These are phyloP conservation scores for Termitomyces sp. DNA, from an alignment of 768 basidiomycete genomes.

Conservation along the genomic window DNA sequence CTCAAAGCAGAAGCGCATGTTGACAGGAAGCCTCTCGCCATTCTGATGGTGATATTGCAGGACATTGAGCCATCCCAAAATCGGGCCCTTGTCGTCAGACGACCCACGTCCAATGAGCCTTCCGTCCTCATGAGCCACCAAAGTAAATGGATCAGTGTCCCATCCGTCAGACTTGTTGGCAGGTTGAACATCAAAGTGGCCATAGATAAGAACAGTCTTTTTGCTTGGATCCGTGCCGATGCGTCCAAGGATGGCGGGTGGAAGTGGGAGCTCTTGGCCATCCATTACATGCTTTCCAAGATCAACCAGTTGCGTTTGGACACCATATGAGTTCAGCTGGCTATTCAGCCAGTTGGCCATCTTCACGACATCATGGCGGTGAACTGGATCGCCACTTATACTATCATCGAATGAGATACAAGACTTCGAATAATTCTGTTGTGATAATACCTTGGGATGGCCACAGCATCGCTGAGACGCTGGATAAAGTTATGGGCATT, in stretches of 20 bases:
- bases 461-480: conserved; percentile 77
- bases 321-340: conserved; percentile 76
- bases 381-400: conserved; percentile 68
- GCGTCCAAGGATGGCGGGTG: conserved; percentile 80
- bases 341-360: conserved; percentile 85
- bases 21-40: conserved; percentile 77
- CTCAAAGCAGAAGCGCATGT: conserved; percentile 90
- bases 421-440: not conserved
- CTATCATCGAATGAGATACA: conserved; percentile 31
- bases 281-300: conserved; percentile 72
- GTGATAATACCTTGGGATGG: conserved; percentile 66
- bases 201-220: conserved; percentile 93
- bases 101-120: conserved; percentile 84
- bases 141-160: conserved; percentile 81
- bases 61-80: conserved; percentile 88
- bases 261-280: conserved; percentile 70
- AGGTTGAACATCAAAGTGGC: conserved; percentile 95
- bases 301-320: conserved; percentile 68
- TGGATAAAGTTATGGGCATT: conserved; percentile 75
- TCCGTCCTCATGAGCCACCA: conserved; percentile 49
- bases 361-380: conserved; percentile 72
- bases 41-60: conserved; percentile 78
- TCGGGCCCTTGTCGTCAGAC: conserved; percentile 89
- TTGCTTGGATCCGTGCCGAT: conserved; percentile 84
- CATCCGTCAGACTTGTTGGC: conserved; percentile 72